Conservation (phyloP, 192 early-diverging fungal species). For the Coemansia guatemalensis region DNA sequence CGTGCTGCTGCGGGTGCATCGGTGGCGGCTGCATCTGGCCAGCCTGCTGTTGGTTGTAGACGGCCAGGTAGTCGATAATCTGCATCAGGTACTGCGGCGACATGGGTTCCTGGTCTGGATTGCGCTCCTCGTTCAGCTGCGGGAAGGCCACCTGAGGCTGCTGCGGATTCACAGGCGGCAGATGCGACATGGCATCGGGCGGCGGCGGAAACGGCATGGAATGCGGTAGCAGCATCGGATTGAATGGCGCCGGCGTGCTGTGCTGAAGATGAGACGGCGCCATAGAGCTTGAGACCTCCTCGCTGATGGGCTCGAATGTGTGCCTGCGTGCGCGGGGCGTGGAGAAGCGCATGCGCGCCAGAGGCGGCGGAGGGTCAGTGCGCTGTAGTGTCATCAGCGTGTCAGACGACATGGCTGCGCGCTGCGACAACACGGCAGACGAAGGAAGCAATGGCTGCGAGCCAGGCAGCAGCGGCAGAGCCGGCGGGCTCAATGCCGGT, state of each 20-base stretch:
- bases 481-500: slow-evolving; percentile 3
- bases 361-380: background rate
- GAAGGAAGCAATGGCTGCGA: slow-evolving; percentile 1
- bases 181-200: slow-evolving; percentile 10
- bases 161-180: background rate
- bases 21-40: slow-evolving; percentile 10
- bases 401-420: slow-evolving; percentile 24
- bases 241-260: slow-evolving; percentile 19
- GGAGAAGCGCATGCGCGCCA: slow-evolving; percentile 11
- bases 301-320: slow-evolving; percentile 51
- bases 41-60: slow-evolving; percentile 26
- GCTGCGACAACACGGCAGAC: slow-evolving; percentile 13
- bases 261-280: slow-evolving; percentile 18
- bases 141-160: slow-evolving; percentile 33
- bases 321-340: slow-evolving; percentile 22
- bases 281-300: slow-evolving; percentile 38
- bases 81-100: slow-evolving; percentile 51
- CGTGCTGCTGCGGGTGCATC: background rate
- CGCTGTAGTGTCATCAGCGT: slow-evolving; percentile 24
- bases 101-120: slow-evolving; percentile 20
- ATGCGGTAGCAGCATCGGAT: slow-evolving; percentile 48
- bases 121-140: slow-evolving; percentile 36
- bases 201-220: slow-evolving; percentile 43
- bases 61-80: slow-evolving; percentile 50
- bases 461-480: slow-evolving; percentile 1